These are phyloP conservation scores for Xylariaceae sp. DNA, from an alignment of 2,329 filamentous ascomycete genomes.

Conservation along the genomic window DNA sequence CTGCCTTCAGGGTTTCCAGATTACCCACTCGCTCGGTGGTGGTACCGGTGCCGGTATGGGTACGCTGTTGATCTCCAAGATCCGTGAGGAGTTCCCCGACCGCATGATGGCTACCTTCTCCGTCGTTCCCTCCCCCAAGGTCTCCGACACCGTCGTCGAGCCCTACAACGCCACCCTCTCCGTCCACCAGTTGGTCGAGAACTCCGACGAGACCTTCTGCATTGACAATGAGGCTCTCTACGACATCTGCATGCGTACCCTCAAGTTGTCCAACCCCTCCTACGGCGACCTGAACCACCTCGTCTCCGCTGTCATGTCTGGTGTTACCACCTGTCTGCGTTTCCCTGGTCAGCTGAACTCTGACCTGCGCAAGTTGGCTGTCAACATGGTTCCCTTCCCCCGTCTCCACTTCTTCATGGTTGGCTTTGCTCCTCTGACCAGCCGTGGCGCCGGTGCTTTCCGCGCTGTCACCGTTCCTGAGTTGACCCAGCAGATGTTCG, in stretches of 20 bases:
- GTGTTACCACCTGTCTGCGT: slow-evolving; percentile 95
- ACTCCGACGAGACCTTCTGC: slow-evolving; percentile 99
- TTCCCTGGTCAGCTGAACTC: slow-evolving; percentile 99
- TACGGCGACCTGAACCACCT: slow-evolving; percentile 99
- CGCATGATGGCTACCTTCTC: slow-evolving; percentile 99
- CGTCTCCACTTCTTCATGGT: slow-evolving; percentile 99
- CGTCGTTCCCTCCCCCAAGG: slow-evolving; percentile 97
- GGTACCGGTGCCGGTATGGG: slow-evolving; percentile 99
- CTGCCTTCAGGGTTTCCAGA: slow-evolving; percentile 99
- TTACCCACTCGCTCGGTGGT: slow-evolving; percentile 99
- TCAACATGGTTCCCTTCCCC: slow-evolving; percentile 99
- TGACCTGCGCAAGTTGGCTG: slow-evolving; percentile 97
- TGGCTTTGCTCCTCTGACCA: slow-evolving; percentile 97
- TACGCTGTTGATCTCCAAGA: slow-evolving; percentile 99
- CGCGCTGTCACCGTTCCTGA: slow-evolving; percentile 95
- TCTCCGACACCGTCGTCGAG: slow-evolving; percentile 99
- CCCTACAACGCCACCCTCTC: slow-evolving; percentile 99
- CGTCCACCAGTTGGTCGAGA: slow-evolving; percentile 98
- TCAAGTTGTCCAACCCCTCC: slow-evolving; percentile 97
- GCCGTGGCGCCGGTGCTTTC: slow-evolving; percentile 88
- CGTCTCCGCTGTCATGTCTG: slow-evolving; percentile 99
- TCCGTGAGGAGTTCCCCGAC: slow-evolving; percentile 99
- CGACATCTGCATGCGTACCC: slow-evolving; percentile 99
- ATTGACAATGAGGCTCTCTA: slow-evolving; percentile 99
- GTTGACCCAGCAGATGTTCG: slow-evolving; percentile 99